phyloP scores from a whole-genome alignment of 139 green algal genomes.

The Closterium sp. region DNA sequence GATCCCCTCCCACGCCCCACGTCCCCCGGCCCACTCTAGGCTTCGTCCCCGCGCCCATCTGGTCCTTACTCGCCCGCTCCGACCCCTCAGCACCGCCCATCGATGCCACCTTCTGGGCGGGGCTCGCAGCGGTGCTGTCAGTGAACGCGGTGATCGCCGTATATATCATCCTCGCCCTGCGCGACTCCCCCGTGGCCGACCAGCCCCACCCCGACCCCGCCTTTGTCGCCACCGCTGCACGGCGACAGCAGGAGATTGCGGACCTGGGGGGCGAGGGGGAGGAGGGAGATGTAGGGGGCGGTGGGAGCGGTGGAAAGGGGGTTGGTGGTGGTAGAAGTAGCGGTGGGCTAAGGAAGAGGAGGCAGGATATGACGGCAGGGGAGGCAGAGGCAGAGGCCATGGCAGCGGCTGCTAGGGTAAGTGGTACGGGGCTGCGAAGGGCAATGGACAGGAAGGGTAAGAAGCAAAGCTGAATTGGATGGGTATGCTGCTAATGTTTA shows the following conservation, averaged over 20 bases:
- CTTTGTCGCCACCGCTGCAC: constrained; percentile 12
- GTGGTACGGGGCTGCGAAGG: background rate
- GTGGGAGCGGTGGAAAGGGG: background rate
- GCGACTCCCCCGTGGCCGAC: background rate
- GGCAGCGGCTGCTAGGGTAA: background rate
- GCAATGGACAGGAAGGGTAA: background rate
- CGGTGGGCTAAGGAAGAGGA: background rate
- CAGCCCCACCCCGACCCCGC: constrained; percentile 19
- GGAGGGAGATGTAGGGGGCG: background rate
- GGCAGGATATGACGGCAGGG: background rate
- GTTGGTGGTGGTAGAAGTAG: background rate
- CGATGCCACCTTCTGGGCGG: background rate
- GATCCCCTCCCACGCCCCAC: too few species aligned
- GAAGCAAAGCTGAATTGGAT: background rate
- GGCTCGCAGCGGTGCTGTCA: constrained; percentile 3
- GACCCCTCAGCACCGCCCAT: background rate
- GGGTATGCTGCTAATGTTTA: background rate
- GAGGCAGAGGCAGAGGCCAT: background rate
- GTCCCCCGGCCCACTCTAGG: background rate
- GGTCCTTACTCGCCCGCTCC: background rate
- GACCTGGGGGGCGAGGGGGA: background rate
- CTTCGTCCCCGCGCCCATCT: background rate
- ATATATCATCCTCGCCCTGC: constrained; percentile 2
- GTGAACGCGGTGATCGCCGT: constrained; percentile 23
- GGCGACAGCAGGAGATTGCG: background rate